These are phyloP conservation scores for Aspergillus panamensis DNA, from an alignment of 495 filamentous ascomycete genomes.

Conservation along the genomic window DNA sequence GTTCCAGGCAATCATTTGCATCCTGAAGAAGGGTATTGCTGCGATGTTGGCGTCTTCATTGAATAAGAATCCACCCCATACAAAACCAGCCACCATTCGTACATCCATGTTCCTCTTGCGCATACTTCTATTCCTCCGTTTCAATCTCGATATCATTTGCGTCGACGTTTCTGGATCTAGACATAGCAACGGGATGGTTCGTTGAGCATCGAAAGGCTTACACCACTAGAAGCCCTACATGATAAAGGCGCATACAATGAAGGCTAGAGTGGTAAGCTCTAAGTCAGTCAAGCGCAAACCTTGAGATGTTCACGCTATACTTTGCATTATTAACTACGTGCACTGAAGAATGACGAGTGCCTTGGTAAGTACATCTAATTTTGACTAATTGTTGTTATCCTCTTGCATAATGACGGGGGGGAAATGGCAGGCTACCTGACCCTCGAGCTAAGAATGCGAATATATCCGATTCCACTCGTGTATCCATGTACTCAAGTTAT, in stretches of 20 bases:
- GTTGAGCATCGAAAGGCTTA: not conserved
- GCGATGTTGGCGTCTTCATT: too few relatives aligned
- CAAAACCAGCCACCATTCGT: not conserved
- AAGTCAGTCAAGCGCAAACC: not conserved
- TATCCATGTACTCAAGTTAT: not conserved
- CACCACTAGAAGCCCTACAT: slow-evolving; percentile 4
- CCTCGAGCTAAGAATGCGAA: not conserved
- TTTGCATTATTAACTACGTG: not conserved
- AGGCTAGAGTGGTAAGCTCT: slow-evolving; percentile 5
- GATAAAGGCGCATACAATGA: not conserved
- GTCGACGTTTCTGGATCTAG: not conserved
- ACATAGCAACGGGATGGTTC: not conserved
- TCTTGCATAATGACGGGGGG: not conserved
- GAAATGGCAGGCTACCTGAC: not conserved
- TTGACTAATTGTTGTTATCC: not conserved
- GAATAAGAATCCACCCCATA: too few relatives aligned
- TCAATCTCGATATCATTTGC: not conserved
- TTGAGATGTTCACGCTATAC: not conserved
- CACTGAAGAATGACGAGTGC: not conserved
- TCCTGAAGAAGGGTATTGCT: not conserved
- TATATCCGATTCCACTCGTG: not conserved
- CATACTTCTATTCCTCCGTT: not conserved
- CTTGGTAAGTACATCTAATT: not conserved
- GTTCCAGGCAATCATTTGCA: not conserved
- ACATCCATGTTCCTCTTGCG: not conserved